Conservation (phyloP, 169 alveolate genomes). For the Eimeria zaria region DNA sequence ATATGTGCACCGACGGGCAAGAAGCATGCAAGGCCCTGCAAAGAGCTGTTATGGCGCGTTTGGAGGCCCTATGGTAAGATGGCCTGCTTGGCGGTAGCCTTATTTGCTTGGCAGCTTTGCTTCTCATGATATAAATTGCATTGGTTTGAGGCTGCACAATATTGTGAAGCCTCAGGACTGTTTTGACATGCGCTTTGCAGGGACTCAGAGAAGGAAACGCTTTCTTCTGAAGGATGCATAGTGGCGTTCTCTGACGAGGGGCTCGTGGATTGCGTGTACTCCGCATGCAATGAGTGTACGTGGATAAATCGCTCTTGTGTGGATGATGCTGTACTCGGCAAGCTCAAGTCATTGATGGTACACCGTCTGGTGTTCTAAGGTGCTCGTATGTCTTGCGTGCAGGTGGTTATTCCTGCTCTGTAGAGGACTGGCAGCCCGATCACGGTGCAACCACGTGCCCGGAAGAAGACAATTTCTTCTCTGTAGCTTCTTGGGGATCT, state of each 20-base stretch:
- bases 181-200: not conserved
- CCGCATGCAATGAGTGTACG: conserved; percentile 68
- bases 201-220: conserved; percentile 56
- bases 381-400: conserved; percentile 17
- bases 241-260: conserved; percentile 65
- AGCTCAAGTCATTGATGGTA: not conserved
- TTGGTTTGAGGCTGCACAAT: not conserved
- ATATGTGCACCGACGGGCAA: conserved; percentile 67
- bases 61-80: conserved; percentile 58
- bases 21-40: conserved; percentile 42
- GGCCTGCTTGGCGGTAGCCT: not conserved
- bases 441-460: not conserved
- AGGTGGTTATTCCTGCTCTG: conserved; percentile 65
- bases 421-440: conserved; percentile 48
- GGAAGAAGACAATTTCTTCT: not conserved
- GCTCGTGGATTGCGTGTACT: conserved; percentile 57
- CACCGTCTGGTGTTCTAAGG: not conserved
- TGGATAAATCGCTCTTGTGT: not conserved
- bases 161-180: not conserved
- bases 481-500: conserved; percentile 28
- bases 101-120: not conserved
- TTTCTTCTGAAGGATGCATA: conserved; percentile 21
- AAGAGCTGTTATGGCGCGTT: not conserved
- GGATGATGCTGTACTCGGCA: not conserved
- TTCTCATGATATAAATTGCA: not conserved